A percentile compares a stretch with the other conserved stretches of the same genome.
Evolutionary conservation across 768 basidiomycete genomes (phyloP).

Genomic region (Serendipita sp.): DNA sequence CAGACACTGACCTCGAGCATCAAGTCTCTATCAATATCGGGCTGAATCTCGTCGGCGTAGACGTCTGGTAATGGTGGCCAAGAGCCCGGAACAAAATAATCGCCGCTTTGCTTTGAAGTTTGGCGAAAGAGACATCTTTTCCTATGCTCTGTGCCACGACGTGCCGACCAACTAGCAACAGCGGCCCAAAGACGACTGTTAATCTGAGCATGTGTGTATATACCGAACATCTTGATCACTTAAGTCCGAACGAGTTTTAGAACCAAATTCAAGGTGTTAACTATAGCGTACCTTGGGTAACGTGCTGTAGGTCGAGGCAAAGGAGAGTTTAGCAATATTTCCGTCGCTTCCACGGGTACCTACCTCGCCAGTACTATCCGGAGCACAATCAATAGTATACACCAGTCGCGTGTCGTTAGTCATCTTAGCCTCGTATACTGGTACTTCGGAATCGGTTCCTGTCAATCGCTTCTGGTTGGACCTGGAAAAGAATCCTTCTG

Average conservation of each 20-base stretch:
- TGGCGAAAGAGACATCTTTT: conserved; percentile 36
- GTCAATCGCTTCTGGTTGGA: conserved; percentile 50
- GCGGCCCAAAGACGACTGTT: conserved; percentile 31
- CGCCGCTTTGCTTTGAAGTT: conserved; percentile 19
- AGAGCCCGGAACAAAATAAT: conserved; percentile 33
- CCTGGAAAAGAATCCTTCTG: conserved; percentile 48
- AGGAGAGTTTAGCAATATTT: too few species aligned
- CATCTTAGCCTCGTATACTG: conserved; percentile 57
- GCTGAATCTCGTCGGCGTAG: conserved; percentile 11
- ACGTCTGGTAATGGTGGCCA: conserved; percentile 31
- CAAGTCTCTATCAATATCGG: not conserved
- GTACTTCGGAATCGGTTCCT: conserved; percentile 28
- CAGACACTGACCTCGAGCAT: not conserved
- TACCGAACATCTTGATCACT: conserved; percentile 35
- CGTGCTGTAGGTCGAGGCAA: conserved; percentile 12
- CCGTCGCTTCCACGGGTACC: conserved; percentile 14
- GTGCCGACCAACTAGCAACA: conserved; percentile 25
- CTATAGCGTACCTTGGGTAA: not conserved
- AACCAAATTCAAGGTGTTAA: conserved; percentile 24
- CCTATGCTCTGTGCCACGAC: conserved; percentile 36
- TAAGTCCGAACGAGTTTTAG: not conserved
- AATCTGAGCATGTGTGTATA: conserved; percentile 33
- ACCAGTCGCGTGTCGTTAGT: conserved; percentile 34
- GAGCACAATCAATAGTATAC: conserved; percentile 35
- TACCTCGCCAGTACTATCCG: conserved; percentile 22